Base-by-base conservation (phyloP, 192 early-diverging fungal species). In the Entomortierella lignicola region DNA sequence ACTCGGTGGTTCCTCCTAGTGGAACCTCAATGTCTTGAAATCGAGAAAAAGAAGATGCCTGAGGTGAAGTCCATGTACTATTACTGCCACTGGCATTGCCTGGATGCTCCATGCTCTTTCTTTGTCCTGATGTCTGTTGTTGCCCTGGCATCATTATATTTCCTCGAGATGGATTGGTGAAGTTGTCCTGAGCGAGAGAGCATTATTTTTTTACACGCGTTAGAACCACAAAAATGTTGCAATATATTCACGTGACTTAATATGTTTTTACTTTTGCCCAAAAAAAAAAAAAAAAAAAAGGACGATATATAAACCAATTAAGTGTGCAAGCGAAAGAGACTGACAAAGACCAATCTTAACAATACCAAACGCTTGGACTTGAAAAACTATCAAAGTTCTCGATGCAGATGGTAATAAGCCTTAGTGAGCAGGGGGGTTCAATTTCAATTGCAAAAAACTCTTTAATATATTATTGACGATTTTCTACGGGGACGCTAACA, bases 21-120 rank as follows among this genome's bases (percentile, higher is more conserved):
- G 75, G 75, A 27, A 79, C 75, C 41, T 79, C 75, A 20, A 70
- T 70, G 51, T 79, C 75, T 55, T 79, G 67, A 42, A 70, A 79
- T 18, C 57, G 60, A 3, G 67, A 69, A 39, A 70, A 69, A 17
- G 75, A 79, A 27, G 75, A 70, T 10, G 67, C 23, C 18, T 55
- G 59, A 1, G 74, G 61, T 0, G 74, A 77, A 23, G 64, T 47
- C 60, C 34, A 61, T 2, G 20, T 12, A 0, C 55, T 39, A 2
- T 30, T 21, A 31, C 56, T 51, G 2, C 63, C 54, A 21, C 61
- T 52, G 37, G n/a, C 43, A 13, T 50, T 50, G 8, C 42, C n/a
- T 23, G 60, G 6, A 31, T 60, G 60, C 32, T 79, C 75, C 17
- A 66, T 26, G 57, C 63, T 79, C 12, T 57, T 69, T 31, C 68